Percentiles rank a stretch among this genome's conserved stretches.
Conservation (phyloP, 305 asterid genomes). For the Solanum hybrid region DNA sequence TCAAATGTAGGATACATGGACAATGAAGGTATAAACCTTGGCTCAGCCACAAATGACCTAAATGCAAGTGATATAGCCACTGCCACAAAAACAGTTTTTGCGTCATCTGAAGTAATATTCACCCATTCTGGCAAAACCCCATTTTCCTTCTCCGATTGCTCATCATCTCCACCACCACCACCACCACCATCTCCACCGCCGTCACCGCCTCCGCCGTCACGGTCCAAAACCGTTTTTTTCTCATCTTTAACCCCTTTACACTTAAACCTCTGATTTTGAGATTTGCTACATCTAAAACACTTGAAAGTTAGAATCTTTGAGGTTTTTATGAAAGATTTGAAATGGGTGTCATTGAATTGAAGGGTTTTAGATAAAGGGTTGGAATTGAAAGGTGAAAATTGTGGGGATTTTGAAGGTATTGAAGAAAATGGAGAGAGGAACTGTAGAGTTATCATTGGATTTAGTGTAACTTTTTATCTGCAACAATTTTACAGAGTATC, state of each 20-base stretch:
- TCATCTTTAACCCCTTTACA: conserved; percentile 46
- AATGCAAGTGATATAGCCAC: conserved; percentile 78
- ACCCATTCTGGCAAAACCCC: conserved; percentile 81
- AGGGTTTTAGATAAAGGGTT: conserved; percentile 18
- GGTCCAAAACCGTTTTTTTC: conserved; percentile 24
- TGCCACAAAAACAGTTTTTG: conserved; percentile 71
- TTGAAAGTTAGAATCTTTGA: conserved; percentile 10
- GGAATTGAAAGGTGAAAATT: conserved; percentile 8
- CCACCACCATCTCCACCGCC: conserved; percentile 21
- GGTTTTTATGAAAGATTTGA: conserved; percentile 17
- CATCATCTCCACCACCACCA: conserved; percentile 48
- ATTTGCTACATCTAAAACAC: conserved; percentile 8
- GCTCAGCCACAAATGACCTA: conserved; percentile 94
- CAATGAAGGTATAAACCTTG: conserved; percentile 86
- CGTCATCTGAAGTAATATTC: conserved; percentile 68
- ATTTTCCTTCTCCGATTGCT: conserved; percentile 26
- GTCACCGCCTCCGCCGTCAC: conserved; percentile 34
- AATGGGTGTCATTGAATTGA: conserved; percentile 13
- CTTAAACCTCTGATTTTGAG: conserved; percentile 15
- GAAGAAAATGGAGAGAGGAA: conserved; percentile 30
- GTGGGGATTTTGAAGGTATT: conserved; percentile 19
- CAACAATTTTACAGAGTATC: not conserved
- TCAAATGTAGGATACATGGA: conserved; percentile 98
- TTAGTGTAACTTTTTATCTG: not conserved
- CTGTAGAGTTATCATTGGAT: conserved; percentile 36